phyloP scores from a whole-genome alignment of 2,329 filamentous ascomycete genomes.

The Colletotrichum aenigma region DNA sequence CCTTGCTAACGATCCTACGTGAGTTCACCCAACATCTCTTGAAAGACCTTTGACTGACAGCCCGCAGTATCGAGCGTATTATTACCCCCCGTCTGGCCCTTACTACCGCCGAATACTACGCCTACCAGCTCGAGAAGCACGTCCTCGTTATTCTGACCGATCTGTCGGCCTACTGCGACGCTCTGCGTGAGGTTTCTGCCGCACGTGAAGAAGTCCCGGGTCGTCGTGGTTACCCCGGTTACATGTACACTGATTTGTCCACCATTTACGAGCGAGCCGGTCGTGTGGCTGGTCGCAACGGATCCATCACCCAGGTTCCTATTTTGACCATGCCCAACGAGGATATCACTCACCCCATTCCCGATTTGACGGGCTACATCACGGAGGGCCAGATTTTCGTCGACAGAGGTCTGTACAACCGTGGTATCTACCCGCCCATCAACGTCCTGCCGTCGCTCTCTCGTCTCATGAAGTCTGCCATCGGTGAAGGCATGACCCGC shows the following conservation, averaged over 20 bases:
- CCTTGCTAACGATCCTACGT: slow-evolving; percentile 98
- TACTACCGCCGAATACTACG: slow-evolving; percentile 99
- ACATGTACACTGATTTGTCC: slow-evolving; percentile 99
- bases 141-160: slow-evolving; percentile 98
- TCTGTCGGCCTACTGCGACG: slow-evolving; percentile 97
- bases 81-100: slow-evolving; percentile 98
- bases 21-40: slow-evolving; percentile 39
- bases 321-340: slow-evolving; percentile 99
- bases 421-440: slow-evolving; percentile 97
- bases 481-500: slow-evolving; percentile 94
- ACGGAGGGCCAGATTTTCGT: slow-evolving; percentile 99
- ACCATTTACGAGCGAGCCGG: slow-evolving; percentile 99
- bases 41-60: slow-evolving; percentile 10
- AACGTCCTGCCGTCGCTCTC: slow-evolving; percentile 98
- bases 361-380: slow-evolving; percentile 98
- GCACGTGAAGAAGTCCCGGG: slow-evolving; percentile 98
- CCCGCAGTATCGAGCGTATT: slow-evolving; percentile 90
- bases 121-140: slow-evolving; percentile 99
- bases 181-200: slow-evolving; percentile 96
- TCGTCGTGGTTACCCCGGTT: slow-evolving; percentile 99
- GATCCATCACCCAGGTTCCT: slow-evolving; percentile 98
- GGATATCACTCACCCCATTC: slow-evolving; percentile 98
- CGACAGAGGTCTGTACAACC: slow-evolving; percentile 92
- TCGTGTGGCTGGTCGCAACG: slow-evolving; percentile 94
- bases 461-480: slow-evolving; percentile 99